These are phyloP conservation scores for Pulveroboletus sp. DNA, from an alignment of 768 basidiomycete species.

Conservation along the genomic window DNA sequence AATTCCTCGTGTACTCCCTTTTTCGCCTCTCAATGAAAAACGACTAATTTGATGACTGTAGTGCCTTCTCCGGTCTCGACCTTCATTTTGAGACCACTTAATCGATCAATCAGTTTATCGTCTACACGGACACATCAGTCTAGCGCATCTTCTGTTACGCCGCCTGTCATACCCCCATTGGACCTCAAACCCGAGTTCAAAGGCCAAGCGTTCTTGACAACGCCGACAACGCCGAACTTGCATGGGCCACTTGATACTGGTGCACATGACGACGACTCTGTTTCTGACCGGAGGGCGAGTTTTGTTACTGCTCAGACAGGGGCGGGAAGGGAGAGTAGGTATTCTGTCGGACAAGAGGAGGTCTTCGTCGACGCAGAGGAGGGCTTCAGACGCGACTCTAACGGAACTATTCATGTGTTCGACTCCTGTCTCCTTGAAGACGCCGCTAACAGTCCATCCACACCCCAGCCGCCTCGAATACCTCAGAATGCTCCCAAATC, in stretches of 20 bases:
- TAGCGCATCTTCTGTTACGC: constrained; percentile 33
- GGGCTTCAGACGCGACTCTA: constrained; percentile 18
- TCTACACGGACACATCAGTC: constrained; percentile 58
- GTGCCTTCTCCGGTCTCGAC: constrained; percentile 51
- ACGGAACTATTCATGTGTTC: constrained; percentile 21
- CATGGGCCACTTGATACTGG: constrained; percentile 22
- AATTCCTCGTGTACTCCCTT: constrained; percentile 4
- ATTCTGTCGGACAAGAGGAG: constrained; percentile 27
- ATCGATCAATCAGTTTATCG: constrained; percentile 59
- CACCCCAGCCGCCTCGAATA: not conserved
- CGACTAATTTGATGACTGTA: constrained; percentile 14
- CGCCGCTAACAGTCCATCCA: constrained; percentile 1
- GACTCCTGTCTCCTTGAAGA: constrained; percentile 18
- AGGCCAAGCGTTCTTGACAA: constrained; percentile 27
- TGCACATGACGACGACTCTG: constrained; percentile 36
- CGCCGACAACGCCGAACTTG: constrained; percentile 23
- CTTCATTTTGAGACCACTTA: constrained; percentile 61
- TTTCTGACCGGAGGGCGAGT: constrained; percentile 52
- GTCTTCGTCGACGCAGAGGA: constrained; percentile 28
- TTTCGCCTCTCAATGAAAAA: not conserved
- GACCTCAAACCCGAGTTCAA: constrained; percentile 55
- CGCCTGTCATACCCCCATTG: constrained; percentile 53
- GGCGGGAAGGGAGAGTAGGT: constrained; percentile 26
- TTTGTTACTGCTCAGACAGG: constrained; percentile 46
- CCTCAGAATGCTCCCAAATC: constrained; percentile 1